phyloP scores from a whole-genome alignment of 352 stramenopile species.

The Pythium biforme region DNA sequence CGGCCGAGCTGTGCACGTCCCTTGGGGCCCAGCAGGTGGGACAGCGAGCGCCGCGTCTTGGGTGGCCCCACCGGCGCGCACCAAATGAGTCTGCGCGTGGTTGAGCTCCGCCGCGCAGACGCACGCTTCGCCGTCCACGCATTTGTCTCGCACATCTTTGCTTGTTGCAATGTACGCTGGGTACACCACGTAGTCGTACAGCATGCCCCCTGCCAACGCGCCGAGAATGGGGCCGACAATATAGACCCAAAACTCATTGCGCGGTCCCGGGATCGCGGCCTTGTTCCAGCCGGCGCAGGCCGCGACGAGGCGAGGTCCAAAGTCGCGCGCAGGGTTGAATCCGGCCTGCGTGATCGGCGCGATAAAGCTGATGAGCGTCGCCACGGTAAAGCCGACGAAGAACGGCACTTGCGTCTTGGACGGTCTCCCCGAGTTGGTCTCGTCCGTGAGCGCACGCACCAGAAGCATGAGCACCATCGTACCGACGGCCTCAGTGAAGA shows the following conservation, averaged over 20 bases:
- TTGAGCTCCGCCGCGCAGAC: no score
- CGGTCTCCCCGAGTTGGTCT: conserved; percentile 29
- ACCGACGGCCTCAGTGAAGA: conserved; percentile 59
- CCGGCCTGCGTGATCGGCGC: conserved; percentile 68
- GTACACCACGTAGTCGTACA: conserved; percentile 44
- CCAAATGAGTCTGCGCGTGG: no score
- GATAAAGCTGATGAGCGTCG: conserved; percentile 46
- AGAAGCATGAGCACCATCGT: conserved; percentile 63
- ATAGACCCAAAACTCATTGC: conserved; percentile 64
- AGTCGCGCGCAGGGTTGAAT: conserved; percentile 77
- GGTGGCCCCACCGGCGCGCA: no score
- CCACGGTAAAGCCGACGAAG: conserved; percentile 52
- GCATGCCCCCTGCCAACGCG: conserved; percentile 40
- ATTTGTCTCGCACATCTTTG: not conserved
- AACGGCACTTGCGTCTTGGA: conserved; percentile 35
- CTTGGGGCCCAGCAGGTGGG: no score
- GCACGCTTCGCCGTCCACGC: not conserved
- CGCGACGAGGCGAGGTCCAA: conserved; percentile 65
- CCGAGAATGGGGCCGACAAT: conserved; percentile 58
- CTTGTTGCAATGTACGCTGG: conserved; percentile 1
- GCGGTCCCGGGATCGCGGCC: conserved; percentile 38
- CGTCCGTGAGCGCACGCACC: conserved; percentile 55
- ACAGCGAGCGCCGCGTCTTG: not conserved
- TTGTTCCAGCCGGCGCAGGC: conserved; percentile 58
- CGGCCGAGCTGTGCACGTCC: no score